Base-by-base conservation (phyloP, 257 asterid species). In the Solanum etuberosum region DNA sequence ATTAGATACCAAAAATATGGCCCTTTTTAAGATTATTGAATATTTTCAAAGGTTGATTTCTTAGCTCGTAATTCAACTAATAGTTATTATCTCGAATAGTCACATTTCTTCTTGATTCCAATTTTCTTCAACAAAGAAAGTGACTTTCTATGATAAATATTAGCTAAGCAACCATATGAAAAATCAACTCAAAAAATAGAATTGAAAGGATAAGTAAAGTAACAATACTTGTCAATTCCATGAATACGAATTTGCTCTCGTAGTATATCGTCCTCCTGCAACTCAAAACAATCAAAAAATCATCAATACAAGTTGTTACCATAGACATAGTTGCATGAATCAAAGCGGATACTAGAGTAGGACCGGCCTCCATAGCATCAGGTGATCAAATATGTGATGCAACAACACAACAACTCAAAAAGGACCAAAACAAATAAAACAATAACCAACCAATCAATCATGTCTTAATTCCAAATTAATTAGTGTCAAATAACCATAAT, bases 221-320 rank as follows among this genome's bases (percentile, higher is more conserved):
- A 91, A 83, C 34, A 67, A 83, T 83, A 94, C 98, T 95, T 97
- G 86, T 93, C 98, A 90, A 15, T 37, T 37, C 99, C 98, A 90
- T 94, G 94, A 87, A 89, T 86, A 57, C 97, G 88, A 87, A 96
- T 96, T 89, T 96, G 98, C 94, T 96, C 98, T 88, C 98, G 86
- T 76, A 96, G 90, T 90, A 96, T 94, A 92, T 95, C 99, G 87
- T 96, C 99, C 91, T 96, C 98, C 99, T 96, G 94, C 86, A 67
- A 92, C 86, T 21, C 86, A 88, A 43, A 59, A 80, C 90, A 35
- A 15, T 46, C 18, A 48, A 43, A 23, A 54, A 54, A 82, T 23
- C 84, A 51, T 46, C 68, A 82, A 51, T 16, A 15, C 20, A 34
- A 43, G 16, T 43, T 12, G 51, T 43, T 43, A 43, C 0, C 16